phyloP scores from a whole-genome alignment of 495 filamentous ascomycete species.

The Amniculicola lignicola region DNA sequence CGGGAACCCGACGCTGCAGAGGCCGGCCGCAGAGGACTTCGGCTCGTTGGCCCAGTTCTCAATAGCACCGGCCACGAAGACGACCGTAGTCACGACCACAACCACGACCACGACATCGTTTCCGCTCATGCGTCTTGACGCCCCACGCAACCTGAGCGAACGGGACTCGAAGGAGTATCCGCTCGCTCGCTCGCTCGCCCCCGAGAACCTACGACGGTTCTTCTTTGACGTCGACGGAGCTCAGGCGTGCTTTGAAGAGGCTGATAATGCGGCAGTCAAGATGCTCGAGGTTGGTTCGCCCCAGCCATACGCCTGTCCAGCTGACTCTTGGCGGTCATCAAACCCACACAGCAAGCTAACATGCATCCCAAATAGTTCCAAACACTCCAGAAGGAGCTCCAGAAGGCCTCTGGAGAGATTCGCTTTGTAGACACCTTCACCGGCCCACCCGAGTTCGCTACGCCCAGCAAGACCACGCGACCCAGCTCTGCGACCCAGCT shows the following conservation, averaged over 20 bases:
- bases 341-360: background rate
- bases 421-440: slow-evolving; percentile 5
- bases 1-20: slow-evolving; percentile 1
- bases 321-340: background rate
- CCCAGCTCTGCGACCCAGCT: background rate
- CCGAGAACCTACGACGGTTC: slow-evolving; percentile 67
- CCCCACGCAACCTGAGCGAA: slow-evolving; percentile 66
- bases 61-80: slow-evolving; percentile 68
- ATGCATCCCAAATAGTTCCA: slow-evolving; percentile 10
- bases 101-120: slow-evolving; percentile 89
- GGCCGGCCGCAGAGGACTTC: slow-evolving; percentile 28
- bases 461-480: slow-evolving; percentile 15
- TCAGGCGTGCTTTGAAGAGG: slow-evolving; percentile 64
- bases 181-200: slow-evolving; percentile 76
- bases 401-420: slow-evolving; percentile 18
- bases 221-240: slow-evolving; percentile 67
- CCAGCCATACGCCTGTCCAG: background rate
- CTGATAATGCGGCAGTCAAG: slow-evolving; percentile 55
- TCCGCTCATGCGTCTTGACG: slow-evolving; percentile 74
- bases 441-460: slow-evolving; percentile 18
- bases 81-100: slow-evolving; percentile 84
- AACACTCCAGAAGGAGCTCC: slow-evolving; percentile 16
- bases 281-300: slow-evolving; percentile 55
- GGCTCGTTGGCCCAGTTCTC: slow-evolving; percentile 58
- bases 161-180: slow-evolving; percentile 89